Base-by-base conservation (phyloP, 768 basidiomycete genomes). In the Boletus speciosus region DNA sequence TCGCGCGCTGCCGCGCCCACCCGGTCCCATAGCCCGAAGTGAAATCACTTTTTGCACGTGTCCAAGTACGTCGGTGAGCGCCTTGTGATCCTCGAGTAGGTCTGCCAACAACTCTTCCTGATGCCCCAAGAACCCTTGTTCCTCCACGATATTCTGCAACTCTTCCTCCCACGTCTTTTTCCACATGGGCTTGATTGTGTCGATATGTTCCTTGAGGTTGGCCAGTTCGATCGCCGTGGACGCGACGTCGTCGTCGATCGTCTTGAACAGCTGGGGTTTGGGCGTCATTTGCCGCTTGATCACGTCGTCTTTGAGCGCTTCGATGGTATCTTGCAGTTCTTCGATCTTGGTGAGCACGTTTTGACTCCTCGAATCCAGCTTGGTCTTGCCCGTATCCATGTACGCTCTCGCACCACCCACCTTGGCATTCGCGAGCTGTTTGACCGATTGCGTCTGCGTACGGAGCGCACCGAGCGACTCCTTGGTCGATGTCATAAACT, bases 121-220 rank as follows among this genome's bases (percentile, higher is more conserved):
- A 65, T 97, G 90, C 8, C 82, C 84, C 55, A 98, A 74, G 76
- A 97, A 90, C 61, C 94, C 90, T 68, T 99, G 95, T 70, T 99
- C 96, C 69, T 97, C 94, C 54, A 98, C 89, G 52, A 99, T 94
- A 60, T 93, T 92, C 77, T 93, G 89, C 67, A 99, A 69, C 74
- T 99, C 96, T 66, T 92, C 86, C 65, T 91, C 90, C 96, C 96
- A 99, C 19, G 94, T 98, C 80, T 95, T 93, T 78, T 95, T 91
- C 96, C 96, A 99, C 81, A 91, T 92, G 40, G 96, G 93, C 65
- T 89, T 93, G 64, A 95, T 81, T 11, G 90, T 88, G 61, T 85
- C 82, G 61, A 98, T 89, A 69, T 96, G 92, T 61, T 86, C 84
- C 64, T 83, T 83, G 54, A 98, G 75, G 63, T 82, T 86, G 57